These are phyloP conservation scores for Cruciata laevipes DNA, from an alignment of 257 asterid species.

Conservation along the genomic window DNA sequence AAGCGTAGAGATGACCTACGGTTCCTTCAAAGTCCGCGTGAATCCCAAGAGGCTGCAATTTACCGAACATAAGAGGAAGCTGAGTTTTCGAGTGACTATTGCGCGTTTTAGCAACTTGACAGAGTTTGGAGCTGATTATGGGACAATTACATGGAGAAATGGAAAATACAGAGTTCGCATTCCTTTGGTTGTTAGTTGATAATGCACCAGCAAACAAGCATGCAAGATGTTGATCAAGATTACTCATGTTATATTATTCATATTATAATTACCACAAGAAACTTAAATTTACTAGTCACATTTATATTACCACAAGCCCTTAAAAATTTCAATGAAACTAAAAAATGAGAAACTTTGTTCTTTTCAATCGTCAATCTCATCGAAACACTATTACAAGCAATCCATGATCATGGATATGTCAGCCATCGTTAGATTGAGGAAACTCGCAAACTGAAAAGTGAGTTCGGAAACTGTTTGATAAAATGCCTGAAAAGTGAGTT, in stretches of 20 bases:
- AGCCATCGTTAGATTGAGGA: not conserved
- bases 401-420: too few relatives aligned
- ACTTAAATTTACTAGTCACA: too few relatives aligned
- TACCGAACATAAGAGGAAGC: conserved; percentile 33
- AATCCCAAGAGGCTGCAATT: conserved; percentile 53
- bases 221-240: too few relatives aligned
- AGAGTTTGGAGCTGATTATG: conserved; percentile 35
- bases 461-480: not conserved
- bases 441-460: not conserved
- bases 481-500: too few relatives aligned
- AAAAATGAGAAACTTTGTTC: too few relatives aligned
- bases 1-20: conserved; percentile 30
- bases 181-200: conserved; percentile 41
- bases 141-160: conserved; percentile 69
- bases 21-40: conserved; percentile 40
- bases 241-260: too few relatives aligned
- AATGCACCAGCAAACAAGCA: too few relatives aligned
- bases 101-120: not conserved
- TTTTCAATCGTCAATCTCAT: too few relatives aligned
- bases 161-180: conserved; percentile 55
- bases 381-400: too few relatives aligned
- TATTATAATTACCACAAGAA: too few relatives aligned
- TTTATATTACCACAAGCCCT: too few relatives aligned
- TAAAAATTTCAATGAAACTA: too few relatives aligned
- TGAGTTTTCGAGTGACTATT: conserved; percentile 55